Evolutionary conservation across 1,284 basidiomycete species (phyloP), one percentile per base, ranked within the genome.

Genomic region (Stereum hirsutum): DNA sequence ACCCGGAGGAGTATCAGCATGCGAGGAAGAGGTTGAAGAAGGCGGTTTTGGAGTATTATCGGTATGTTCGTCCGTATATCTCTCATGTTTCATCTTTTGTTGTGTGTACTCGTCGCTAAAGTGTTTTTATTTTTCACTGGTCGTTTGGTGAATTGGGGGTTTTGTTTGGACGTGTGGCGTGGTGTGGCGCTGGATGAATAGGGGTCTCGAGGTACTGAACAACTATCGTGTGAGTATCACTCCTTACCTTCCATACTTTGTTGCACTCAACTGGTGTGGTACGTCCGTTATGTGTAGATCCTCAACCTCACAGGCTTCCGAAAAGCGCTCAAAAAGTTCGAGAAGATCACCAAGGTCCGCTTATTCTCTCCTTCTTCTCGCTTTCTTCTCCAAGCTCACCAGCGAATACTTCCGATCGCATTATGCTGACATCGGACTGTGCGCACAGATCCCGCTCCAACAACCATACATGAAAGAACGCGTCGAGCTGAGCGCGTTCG

Each of bases 241-340:
- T 21, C 19, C 23, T n/a, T 21, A 14, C 23, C 6, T 38, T 7
- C 12, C 12, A 23, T 7, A 24, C 5, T 4, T 30, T n/a, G 24
- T 14, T 15, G 41, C 3, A 8, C 8, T 35, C 2, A 38, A 5
- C 17, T 23, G 25, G 30, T 32, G 12, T 30, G 3, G 38, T 41
- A 11, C 17, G 30, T 17, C 32, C 1, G 24, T 25, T 21, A 11
- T 20, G 20, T 28, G n/a, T 47, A 92, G 83, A 81, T 87, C 37
- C 63, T 97, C 41, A 97, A 97, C 59, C 61, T 93, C 7, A 88
- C 88, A 2, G 94, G 92, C 0, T 93, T 97, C 59, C 72, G 88
- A 19, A 97, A 98, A 60, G 86, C 85, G 0, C 59, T 96, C 49
- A 97, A 93, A 64, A 98, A 96, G 65, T 96, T 92, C 53, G 89